Conservation (phyloP, 768 basidiomycete species). For the Boletus insuetus region DNA sequence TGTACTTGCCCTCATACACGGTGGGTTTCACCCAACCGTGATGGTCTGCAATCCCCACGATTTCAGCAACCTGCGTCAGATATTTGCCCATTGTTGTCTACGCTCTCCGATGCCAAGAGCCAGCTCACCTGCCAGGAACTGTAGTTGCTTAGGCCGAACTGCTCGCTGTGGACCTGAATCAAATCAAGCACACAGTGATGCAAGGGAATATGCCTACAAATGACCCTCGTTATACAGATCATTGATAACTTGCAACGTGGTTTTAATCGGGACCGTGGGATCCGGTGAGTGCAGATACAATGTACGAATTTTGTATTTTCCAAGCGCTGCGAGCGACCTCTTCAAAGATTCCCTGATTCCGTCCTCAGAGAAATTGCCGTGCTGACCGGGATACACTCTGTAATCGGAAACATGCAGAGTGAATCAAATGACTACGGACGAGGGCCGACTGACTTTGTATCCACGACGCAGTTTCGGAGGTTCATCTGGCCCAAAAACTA, state of each 20-base stretch:
- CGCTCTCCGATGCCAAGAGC: not conserved
- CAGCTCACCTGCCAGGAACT: conserved; percentile 34
- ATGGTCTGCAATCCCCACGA: conserved; percentile 40
- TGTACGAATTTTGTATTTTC: conserved; percentile 11
- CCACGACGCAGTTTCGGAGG: conserved; percentile 7
- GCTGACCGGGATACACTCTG: conserved; percentile 8
- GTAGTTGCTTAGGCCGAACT: conserved; percentile 18
- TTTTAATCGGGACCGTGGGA: conserved; percentile 43
- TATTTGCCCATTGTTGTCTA: not conserved
- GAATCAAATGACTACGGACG: not conserved
- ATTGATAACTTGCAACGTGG: conserved; percentile 44
- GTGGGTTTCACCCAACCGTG: conserved; percentile 49
- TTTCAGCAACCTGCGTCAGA: conserved; percentile 40
- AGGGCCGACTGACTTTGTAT: conserved; percentile 16
- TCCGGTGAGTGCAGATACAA: conserved; percentile 48
- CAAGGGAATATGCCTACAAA: conserved; percentile 36
- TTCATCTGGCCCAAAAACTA: conserved; percentile 18
- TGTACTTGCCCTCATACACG: conserved; percentile 49
- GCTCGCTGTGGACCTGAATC: not conserved
- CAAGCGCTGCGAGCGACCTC: conserved; percentile 8
- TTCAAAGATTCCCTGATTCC: conserved; percentile 14
- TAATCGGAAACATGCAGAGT: not conserved
- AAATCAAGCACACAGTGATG: not conserved
- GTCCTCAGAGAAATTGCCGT: conserved; percentile 5
- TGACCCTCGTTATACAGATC: conserved; percentile 49